phyloP scores from a whole-genome alignment of 2,329 filamentous ascomycete genomes.

The Berkeleyomyces basicola region DNA sequence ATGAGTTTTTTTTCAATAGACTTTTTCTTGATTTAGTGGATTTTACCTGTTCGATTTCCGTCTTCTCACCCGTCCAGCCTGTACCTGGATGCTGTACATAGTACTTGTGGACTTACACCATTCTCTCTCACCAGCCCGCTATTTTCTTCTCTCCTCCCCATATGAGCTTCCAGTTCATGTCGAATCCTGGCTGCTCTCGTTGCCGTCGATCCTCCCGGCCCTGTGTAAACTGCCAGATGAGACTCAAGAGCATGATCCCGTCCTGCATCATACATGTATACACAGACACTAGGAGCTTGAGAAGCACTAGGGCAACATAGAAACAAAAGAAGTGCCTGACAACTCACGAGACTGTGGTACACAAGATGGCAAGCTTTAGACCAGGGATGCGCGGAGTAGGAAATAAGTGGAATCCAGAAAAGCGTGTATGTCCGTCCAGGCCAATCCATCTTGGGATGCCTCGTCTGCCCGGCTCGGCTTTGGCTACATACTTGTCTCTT shows the following conservation, averaged over 20 bases:
- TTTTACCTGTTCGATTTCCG: neutral
- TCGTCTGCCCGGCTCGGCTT: neutral
- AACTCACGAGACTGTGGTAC: too few species aligned
- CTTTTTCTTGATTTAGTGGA: neutral
- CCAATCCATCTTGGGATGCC: neutral
- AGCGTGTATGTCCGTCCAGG: neutral
- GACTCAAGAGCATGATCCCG: neutral
- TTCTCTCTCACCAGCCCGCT: neutral
- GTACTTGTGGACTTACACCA: too few species aligned
- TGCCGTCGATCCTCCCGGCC: neutral
- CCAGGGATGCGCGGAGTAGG: neutral
- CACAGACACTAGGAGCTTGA: too few species aligned
- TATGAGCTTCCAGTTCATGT: neutral
- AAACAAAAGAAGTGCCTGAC: too few species aligned
- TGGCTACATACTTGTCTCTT: neutral
- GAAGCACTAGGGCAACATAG: too few species aligned
- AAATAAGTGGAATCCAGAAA: neutral
- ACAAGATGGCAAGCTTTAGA: too few species aligned
- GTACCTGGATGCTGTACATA: too few species aligned
- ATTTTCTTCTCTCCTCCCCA: neutral
- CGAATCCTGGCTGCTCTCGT: neutral
- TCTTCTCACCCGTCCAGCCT: neutral
- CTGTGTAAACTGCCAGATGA: neutral
- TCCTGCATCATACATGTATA: neutral
- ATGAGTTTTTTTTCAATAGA: neutral